Base-by-base conservation (phyloP, 2,329 filamentous ascomycete species). In the Fusarium euwallaceae region DNA sequence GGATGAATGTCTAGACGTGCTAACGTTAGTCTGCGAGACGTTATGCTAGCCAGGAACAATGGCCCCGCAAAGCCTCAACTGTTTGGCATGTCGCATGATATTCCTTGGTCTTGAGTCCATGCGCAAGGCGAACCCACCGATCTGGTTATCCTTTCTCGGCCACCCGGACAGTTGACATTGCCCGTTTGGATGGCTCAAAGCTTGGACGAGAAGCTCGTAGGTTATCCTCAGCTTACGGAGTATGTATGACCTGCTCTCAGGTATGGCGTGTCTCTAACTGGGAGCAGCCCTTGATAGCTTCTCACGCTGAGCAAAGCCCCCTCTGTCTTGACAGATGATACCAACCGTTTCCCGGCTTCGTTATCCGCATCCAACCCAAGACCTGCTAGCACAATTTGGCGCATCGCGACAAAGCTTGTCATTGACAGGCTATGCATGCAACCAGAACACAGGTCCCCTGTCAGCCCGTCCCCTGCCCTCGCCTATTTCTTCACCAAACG, bases 71-170 rank as follows among this genome's bases (percentile, higher is more conserved):
- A 51, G 39, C 60, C 60, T 72, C 45, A 69, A 66, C 64, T 65
- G 17, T 60, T 58, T 60, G 24, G 36, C 24, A 58, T 51, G 55
- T 70, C 55, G 67, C 59, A 69, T 74, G 75, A 74, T 69, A 45
- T 61, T 37, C 37, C 24, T 34, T 20, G 58, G 53, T 41, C 32
- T 63, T 53, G 34, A 48, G 43, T 36, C 34, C 59, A 60, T 45
- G 55, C 41, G 24, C 56, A 53, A 45, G 53, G 53, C 36, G 43
- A 68, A 63, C 32, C 58, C 61, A 64, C 56, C 43, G 65, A 64
- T 69, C 65, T 69, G 56, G 64, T 63, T 67, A 53, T 53, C 43
- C 51, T 59, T 53, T 27, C 41, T 62, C 61, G 41, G 48, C 39
- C 32, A 20, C 17, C 45, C 39, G 55, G 22, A 36, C 53, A 20